Percentiles rank a stretch among this genome's conserved stretches.
These are phyloP conservation scores for Clavulina sp. DNA, from an alignment of 768 basidiomycete species.

Conservation along the genomic window DNA sequence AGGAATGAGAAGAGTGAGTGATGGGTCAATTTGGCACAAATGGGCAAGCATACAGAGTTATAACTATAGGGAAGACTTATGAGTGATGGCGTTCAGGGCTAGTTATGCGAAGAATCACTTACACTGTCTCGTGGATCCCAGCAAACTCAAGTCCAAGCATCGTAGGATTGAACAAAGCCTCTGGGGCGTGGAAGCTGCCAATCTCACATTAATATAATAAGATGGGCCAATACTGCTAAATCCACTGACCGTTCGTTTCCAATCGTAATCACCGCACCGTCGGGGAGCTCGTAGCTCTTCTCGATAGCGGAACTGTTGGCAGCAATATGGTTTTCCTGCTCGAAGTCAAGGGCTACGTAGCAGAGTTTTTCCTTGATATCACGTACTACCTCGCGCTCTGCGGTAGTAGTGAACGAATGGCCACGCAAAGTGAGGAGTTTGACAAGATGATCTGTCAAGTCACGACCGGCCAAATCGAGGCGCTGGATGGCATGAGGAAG, in stretches of 20 bases:
- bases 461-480: conserved; percentile 82
- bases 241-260: conserved; percentile 57
- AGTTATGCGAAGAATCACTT: conserved; percentile 12
- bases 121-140: conserved; percentile 84
- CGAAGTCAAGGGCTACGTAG: conserved; percentile 85
- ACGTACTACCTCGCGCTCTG: conserved; percentile 81
- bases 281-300: conserved; percentile 82
- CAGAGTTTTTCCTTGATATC: conserved; percentile 89
- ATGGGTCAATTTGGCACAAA: too few relatives aligned
- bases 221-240: neutral
- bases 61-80: neutral
- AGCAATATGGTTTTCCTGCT: conserved; percentile 83
- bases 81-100: neutral
- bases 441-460: conserved; percentile 66
- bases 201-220: neutral
- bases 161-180: conserved; percentile 54
- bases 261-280: conserved; percentile 87
- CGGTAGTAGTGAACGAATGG: conserved; percentile 82
- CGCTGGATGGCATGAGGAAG: conserved; percentile 84
- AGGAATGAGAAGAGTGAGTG: neutral
- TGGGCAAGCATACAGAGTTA: conserved; percentile 41
- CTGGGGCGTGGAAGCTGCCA: conserved; percentile 36
- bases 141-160: conserved; percentile 57
- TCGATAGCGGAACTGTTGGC: conserved; percentile 74
- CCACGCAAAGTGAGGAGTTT: conserved; percentile 79